A percentile compares a stretch with the other conserved stretches of the same genome.
Conservation (phyloP, 2,329 filamentous ascomycete species). For the Penicillium sp. region DNA sequence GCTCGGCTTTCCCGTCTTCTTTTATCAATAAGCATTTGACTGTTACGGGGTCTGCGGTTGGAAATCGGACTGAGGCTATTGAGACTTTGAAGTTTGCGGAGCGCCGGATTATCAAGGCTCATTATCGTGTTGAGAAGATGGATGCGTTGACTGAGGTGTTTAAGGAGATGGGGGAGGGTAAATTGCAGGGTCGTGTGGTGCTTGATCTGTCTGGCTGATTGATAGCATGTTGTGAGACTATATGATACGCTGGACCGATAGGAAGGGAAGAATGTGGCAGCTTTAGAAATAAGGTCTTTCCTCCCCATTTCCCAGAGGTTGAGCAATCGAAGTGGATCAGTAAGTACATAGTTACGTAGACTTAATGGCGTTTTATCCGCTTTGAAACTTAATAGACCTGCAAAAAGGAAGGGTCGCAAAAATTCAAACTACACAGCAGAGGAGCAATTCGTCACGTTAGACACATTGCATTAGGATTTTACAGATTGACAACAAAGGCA, state of each 20-base stretch:
- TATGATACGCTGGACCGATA: too few species aligned
- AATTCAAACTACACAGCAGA: too few species aligned
- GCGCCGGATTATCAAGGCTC: conserved; percentile 45
- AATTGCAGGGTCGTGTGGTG: conserved; percentile 46
- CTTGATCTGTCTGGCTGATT: conserved; percentile 35
- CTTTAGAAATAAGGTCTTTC: too few species aligned
- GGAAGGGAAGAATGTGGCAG: too few species aligned
- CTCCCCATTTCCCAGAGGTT: too few species aligned
- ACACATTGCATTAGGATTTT: neutral
- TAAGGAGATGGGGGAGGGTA: conserved; percentile 42
- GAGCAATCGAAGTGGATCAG: too few species aligned
- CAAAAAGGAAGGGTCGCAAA: too few species aligned
- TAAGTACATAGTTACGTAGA: too few species aligned
- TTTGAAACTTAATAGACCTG: too few species aligned
- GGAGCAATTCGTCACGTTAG: neutral
- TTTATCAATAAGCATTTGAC: conserved; percentile 42
- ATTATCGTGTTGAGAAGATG: conserved; percentile 44
- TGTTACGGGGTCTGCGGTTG: conserved; percentile 49
- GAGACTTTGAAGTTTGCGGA: conserved; percentile 47
- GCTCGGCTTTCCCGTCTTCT: conserved; percentile 39
- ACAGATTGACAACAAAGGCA: neutral
- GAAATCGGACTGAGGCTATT: conserved; percentile 48
- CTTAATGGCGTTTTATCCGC: too few species aligned
- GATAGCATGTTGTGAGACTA: too few species aligned
- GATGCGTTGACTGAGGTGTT: conserved; percentile 45